phyloP scores from a whole-genome alignment of 805 yeast genomes.

The Saturnispora hagleri region DNA sequence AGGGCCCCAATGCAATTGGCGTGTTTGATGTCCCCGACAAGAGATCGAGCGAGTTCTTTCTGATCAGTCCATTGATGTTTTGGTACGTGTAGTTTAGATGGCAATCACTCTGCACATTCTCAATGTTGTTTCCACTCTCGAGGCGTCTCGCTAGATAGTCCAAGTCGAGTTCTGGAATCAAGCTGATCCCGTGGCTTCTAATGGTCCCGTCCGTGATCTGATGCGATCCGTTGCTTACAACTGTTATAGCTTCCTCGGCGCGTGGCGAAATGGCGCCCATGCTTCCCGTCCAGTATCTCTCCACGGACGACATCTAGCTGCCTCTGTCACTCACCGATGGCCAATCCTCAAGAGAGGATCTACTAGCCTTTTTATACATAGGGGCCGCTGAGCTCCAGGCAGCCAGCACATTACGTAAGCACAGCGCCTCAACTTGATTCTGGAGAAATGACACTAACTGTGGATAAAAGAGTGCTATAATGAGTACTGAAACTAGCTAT shows the following conservation, averaged over 20 bases:
- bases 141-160: not conserved
- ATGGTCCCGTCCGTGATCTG: not conserved
- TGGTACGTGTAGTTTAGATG: not conserved
- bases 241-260: not conserved
- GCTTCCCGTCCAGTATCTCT: not conserved
- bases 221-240: not conserved
- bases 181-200: not conserved
- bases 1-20: not conserved
- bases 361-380: not conserved
- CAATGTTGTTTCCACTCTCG: not conserved
- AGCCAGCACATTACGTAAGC: not conserved
- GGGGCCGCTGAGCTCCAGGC: not conserved
- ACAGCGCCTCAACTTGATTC: not conserved
- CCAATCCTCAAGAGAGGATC: not conserved
- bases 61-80: slow-evolving; percentile 1
- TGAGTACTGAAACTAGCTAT: not conserved
- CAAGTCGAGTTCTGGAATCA: slow-evolving; percentile 1
- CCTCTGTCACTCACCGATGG: not conserved
- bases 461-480: not conserved
- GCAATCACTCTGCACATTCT: not conserved
- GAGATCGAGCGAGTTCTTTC: not conserved
- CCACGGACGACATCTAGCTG: not conserved
- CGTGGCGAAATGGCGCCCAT: not conserved
- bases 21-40: not conserved
- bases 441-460: not conserved